Conservation (phyloP, 108 stramenopile genomes). For the Schizochytrium sp. region DNA sequence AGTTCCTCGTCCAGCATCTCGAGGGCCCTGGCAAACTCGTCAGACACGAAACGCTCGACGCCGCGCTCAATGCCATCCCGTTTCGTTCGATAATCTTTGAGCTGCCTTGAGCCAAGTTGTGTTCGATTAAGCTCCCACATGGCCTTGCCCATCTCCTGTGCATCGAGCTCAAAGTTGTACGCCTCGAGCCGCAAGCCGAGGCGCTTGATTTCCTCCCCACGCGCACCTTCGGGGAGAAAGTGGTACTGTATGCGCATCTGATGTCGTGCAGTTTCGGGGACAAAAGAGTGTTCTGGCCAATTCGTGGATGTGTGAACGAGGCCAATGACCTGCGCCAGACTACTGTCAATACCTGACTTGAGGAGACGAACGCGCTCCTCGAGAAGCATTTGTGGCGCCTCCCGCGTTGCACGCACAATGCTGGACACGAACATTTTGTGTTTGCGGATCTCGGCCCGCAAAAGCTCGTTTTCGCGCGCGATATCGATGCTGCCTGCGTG, state of each 20-base stretch:
- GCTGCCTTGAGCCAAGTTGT: not conserved
- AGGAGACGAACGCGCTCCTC: not conserved
- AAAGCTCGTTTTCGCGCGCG: not conserved
- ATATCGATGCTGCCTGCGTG: not conserved
- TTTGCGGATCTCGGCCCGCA: slow-evolving; percentile 13
- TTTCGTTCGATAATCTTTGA: not conserved
- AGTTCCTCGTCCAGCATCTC: not conserved
- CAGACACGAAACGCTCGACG: not conserved
- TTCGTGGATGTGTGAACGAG: not conserved
- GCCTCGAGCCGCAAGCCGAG: not conserved
- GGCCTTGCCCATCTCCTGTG: not conserved
- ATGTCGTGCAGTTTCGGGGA: not conserved
- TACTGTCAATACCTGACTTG: not conserved
- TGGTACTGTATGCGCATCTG: not conserved
- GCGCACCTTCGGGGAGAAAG: not conserved
- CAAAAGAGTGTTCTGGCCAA: not conserved
- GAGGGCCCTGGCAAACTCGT: not conserved
- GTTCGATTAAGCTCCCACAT: not conserved
- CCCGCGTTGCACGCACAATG: not conserved
- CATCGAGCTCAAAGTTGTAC: not conserved
- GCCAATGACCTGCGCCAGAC: not conserved
- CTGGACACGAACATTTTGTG: not conserved
- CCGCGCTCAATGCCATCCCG: not conserved
- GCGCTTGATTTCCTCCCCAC: not conserved
- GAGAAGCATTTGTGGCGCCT: not conserved